phyloP scores from a whole-genome alignment of 345 rosid genomes.

The Rhodamnia rubescens region DNA sequence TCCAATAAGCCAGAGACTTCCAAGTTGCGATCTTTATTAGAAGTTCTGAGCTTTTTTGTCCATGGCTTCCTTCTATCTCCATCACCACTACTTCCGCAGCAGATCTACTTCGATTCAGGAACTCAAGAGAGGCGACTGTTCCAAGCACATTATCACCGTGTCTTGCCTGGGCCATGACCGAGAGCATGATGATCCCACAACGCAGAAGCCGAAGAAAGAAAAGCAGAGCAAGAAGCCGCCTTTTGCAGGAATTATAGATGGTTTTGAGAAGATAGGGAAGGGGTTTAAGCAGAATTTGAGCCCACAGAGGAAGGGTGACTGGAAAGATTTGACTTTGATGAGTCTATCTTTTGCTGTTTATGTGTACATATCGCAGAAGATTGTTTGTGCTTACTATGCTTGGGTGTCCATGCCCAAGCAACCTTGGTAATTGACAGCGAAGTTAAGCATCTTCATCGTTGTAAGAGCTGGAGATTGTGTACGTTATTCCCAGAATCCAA shows the following conservation, averaged over 20 bases:
- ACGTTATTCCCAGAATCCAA: background rate
- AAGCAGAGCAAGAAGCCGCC: background rate
- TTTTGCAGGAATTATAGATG: background rate
- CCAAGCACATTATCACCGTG: background rate
- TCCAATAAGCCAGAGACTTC: background rate
- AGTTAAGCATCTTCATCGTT: background rate
- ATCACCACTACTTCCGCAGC: constrained; percentile 1
- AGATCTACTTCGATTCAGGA: background rate
- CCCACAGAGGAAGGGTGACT: constrained; percentile 61
- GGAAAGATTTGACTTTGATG: constrained; percentile 71
- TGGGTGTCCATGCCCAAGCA: constrained; percentile 54
- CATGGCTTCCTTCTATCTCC: constrained; percentile 32
- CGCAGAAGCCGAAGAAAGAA: constrained; percentile 15
- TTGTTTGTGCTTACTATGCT: constrained; percentile 70
- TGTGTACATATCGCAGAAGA: constrained; percentile 65
- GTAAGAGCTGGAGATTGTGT: background rate
- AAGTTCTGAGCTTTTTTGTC: background rate
- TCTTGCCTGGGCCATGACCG: constrained; percentile 12
- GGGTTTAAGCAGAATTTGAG: constrained; percentile 30
- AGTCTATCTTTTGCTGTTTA: constrained; percentile 79
- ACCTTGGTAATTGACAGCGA: constrained; percentile 25
- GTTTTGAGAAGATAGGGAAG: constrained; percentile 21
- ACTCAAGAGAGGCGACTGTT: background rate
- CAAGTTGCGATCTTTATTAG: background rate
- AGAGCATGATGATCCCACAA: constrained; percentile 4